Percentiles rank a stretch among this genome's conserved stretches.
Conservation (phyloP, 1,284 basidiomycete species). For the Malassezia slooffiae region DNA sequence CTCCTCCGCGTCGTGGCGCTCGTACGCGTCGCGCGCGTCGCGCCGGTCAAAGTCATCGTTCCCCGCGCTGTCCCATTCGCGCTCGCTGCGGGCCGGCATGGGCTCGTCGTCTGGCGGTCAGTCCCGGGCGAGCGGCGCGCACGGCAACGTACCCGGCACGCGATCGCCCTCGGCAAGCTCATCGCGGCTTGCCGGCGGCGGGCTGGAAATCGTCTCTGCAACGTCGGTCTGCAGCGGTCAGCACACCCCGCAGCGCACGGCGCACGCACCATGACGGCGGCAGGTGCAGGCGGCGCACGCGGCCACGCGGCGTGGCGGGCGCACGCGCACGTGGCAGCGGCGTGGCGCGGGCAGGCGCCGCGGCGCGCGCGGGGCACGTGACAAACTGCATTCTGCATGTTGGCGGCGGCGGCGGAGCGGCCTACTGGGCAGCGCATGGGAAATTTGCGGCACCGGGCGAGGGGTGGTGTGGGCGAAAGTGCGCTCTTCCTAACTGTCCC, state of each 20-base stretch:
- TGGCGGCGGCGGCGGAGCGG: no score
- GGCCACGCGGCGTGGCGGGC: no score
- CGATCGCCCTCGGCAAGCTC: slow-evolving; percentile 8
- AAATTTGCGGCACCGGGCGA: background rate
- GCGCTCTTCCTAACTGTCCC: slow-evolving; percentile 13
- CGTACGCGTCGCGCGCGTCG: slow-evolving; percentile 9
- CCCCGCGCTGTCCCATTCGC: slow-evolving; percentile 10
- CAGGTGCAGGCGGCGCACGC: no score
- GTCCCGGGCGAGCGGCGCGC: no score
- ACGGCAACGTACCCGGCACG: no score
- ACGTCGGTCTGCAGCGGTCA: slow-evolving; percentile 8
- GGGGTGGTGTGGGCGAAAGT: background rate
- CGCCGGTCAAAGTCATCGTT: slow-evolving; percentile 16
- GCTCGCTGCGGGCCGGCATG: slow-evolving; percentile 4
- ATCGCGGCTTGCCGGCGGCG: slow-evolving; percentile 1
- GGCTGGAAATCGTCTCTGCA: slow-evolving; percentile 8
- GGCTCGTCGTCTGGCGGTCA: background rate
- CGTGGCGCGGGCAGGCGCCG: no score
- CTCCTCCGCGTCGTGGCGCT: slow-evolving; percentile 1
- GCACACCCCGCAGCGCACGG: slow-evolving; percentile 1
- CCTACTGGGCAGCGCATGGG: no score
- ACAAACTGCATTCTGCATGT: no score
- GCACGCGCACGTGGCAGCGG: no score
- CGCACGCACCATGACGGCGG: slow-evolving; percentile 4
- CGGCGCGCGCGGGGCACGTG: no score